Base-by-base conservation (phyloP, 2,329 filamentous ascomycete species). In the Hymenoscyphus albidus region DNA sequence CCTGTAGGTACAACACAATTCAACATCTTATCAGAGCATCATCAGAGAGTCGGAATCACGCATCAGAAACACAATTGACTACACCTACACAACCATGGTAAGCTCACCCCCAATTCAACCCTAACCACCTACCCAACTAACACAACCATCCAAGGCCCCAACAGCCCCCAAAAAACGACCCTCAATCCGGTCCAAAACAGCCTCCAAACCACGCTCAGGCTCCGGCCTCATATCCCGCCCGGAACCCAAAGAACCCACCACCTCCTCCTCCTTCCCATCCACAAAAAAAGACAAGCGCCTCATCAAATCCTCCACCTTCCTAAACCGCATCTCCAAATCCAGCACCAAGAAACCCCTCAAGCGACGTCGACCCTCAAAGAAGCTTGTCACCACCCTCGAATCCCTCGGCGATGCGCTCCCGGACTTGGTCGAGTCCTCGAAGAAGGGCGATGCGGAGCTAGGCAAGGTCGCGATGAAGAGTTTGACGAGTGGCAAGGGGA, bases 201-300 rank as follows among this genome's bases (percentile, higher is more conserved):
- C 44, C 5, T n/a, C 42, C 16, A 44, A 18, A 44, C 81, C 3
- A 79, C 82, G 65, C 77, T 81, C 22, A 82, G 84, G 60, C 78
- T 80, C 74, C 83, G 68, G 69, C 65, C 57, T 69, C 13, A 70
- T 69, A n/a, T 42, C 64, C 54, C 66, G 65, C 18, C 68, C 69
- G 9, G 67, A 65, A 56, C 64, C 66, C 14, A 58, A 72, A 57
- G 73, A 74, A 75, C 83, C 82, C 70, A 81, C 83, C 14, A 77
- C 80, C 57, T 83, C 87, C 74, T 68, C 76, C 66, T 68, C 76
- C 66, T 93, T 94, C 77, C 80, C 87, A 66, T 84, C 87, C 62
- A 87, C 83, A 68, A 98, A 97, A 78, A 88, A 85, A 74, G 91
- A 96, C 80, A 96, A 94, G 80, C 90, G 89, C 31, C 80, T 83